phyloP scores from a whole-genome alignment of 768 basidiomycete genomes.

The Gelatoporia subvermispora region DNA sequence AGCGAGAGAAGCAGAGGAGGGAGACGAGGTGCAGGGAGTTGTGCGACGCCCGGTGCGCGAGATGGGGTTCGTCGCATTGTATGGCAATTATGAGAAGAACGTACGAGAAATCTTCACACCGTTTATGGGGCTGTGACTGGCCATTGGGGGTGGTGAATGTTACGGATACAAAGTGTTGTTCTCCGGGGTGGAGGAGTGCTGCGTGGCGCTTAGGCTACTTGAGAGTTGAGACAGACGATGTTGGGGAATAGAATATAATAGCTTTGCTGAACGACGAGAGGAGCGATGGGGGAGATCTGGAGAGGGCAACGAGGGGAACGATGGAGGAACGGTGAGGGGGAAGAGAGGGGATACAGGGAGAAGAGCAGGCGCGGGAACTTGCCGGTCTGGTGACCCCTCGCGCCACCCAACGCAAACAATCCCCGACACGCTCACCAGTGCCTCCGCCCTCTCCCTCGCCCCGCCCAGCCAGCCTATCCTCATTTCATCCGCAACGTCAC shows the following conservation, averaged over 20 bases:
- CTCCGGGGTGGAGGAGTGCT: slow-evolving; percentile 7
- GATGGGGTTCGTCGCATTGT: not conserved
- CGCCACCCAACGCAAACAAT: slow-evolving; percentile 10
- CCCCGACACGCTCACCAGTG: slow-evolving; percentile 1
- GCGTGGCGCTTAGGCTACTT: slow-evolving; percentile 3
- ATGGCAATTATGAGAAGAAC: slow-evolving; percentile 28
- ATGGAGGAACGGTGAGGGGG: slow-evolving; percentile 1
- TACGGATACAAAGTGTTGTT: slow-evolving; percentile 21
- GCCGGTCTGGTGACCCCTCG: slow-evolving; percentile 6
- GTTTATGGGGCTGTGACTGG: slow-evolving; percentile 78
- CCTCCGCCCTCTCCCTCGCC: not conserved
- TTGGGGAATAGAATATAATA: slow-evolving; percentile 2
- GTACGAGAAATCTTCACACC: slow-evolving; percentile 83
- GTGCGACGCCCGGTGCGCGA: not conserved
- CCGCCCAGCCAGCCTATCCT: not conserved
- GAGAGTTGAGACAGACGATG: not conserved
- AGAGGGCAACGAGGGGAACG: not conserved
- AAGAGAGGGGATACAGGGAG: not conserved
- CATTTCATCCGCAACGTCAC: not conserved
- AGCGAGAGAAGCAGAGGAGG: slow-evolving; percentile 14
- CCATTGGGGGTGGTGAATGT: slow-evolving; percentile 37
- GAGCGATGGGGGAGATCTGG: slow-evolving; percentile 1
- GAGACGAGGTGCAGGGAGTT: slow-evolving; percentile 14
- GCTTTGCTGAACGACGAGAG: not conserved
- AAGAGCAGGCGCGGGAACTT: slow-evolving; percentile 9